Evolutionary conservation across 2,329 filamentous ascomycete genomes (phyloP).

Genomic region (Stachybotrys elegans): DNA sequence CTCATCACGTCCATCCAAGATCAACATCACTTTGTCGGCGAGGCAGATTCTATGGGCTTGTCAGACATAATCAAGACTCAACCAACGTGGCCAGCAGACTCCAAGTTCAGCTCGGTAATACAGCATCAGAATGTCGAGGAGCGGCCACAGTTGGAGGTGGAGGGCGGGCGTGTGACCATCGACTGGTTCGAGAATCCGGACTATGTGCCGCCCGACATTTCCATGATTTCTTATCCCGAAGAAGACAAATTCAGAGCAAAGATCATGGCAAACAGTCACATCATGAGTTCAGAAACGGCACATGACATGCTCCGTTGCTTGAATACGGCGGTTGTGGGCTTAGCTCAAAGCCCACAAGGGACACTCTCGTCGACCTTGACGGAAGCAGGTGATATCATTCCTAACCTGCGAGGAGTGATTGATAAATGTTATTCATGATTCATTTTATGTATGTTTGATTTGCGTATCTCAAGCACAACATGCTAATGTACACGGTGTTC

Average conservation of each 20-base stretch:
- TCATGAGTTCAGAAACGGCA: slow-evolving; percentile 1
- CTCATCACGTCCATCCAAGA: slow-evolving; percentile 9
- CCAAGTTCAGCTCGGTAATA: slow-evolving; percentile 9
- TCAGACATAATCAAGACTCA: slow-evolving; percentile 12
- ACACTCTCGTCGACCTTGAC: too few species aligned
- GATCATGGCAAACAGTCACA: slow-evolving; percentile 1
- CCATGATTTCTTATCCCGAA: slow-evolving; percentile 3
- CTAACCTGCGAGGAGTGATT: too few species aligned
- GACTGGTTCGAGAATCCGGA: slow-evolving; percentile 6
- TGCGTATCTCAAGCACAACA: too few species aligned
- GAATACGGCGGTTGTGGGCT: too few species aligned
- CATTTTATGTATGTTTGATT: too few species aligned
- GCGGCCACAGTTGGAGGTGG: slow-evolving; percentile 7
- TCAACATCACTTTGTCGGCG: slow-evolving; percentile 8
- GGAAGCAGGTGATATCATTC: too few species aligned
- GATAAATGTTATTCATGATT: too few species aligned
- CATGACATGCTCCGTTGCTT: background rate
- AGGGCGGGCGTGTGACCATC: background rate
- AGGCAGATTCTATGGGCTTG: slow-evolving; percentile 12
- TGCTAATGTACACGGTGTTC: too few species aligned
- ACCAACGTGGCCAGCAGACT: slow-evolving; percentile 10
- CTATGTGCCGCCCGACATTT: background rate
- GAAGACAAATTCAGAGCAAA: slow-evolving; percentile 4
- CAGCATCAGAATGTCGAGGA: slow-evolving; percentile 18
- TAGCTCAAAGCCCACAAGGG: too few species aligned